Conservation (phyloP, 2,329 filamentous ascomycete genomes). For the Trichophyton schoenleinii region DNA sequence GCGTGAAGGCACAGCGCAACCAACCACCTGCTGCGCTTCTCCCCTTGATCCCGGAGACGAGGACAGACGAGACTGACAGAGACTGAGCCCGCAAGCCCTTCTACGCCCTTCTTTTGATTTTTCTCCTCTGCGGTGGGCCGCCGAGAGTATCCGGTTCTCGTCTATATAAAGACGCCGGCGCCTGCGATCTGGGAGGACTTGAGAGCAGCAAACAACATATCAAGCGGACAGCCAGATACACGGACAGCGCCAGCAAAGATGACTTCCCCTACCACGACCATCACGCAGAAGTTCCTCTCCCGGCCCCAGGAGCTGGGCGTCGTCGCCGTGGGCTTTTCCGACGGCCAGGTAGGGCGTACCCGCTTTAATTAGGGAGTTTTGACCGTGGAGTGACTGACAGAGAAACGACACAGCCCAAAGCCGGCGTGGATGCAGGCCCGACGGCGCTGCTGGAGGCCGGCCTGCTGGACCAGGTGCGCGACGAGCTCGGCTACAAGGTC, state of each 20-base stretch:
- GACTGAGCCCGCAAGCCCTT: not conserved
- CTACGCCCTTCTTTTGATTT: not conserved
- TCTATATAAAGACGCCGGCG: not conserved
- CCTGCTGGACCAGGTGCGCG: constrained; percentile 66
- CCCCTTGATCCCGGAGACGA: not conserved
- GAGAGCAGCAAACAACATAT: not conserved
- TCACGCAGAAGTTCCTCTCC: constrained; percentile 63
- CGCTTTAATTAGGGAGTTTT: not conserved
- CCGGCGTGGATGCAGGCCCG: constrained; percentile 82
- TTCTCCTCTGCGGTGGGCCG: not conserved
- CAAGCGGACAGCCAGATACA: constrained; percentile 8
- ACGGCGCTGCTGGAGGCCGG: constrained; percentile 79
- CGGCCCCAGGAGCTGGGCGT: constrained; percentile 71
- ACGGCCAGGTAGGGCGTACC: constrained; percentile 61
- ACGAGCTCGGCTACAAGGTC: constrained; percentile 80
- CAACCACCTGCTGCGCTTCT: not conserved
- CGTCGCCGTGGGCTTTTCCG: constrained; percentile 90
- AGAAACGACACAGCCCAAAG: constrained; percentile 53
- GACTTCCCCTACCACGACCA: constrained; percentile 43
- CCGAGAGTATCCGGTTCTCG: not conserved
- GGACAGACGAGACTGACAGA: not conserved
- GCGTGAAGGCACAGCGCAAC: constrained; percentile 8
- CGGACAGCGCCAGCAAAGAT: constrained; percentile 21
- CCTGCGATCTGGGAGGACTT: not conserved
- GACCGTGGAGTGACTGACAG: not conserved